phyloP scores from a whole-genome alignment of 257 asterid species.

The Gentiana dahurica region DNA sequence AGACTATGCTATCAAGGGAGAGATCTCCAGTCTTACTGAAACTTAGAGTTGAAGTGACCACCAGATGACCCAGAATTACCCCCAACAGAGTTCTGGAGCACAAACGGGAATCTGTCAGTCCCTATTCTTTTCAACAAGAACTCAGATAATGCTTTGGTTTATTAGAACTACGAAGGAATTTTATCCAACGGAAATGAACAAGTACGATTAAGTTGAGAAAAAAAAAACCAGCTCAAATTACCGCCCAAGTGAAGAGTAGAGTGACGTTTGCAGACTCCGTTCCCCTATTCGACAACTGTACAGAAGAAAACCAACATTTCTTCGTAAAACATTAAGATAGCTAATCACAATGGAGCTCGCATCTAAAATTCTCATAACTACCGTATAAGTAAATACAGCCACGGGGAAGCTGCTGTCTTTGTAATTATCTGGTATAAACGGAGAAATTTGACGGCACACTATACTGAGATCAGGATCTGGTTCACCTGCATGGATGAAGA shows the following conservation, averaged over 20 bases:
- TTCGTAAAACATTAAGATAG: slow-evolving; percentile 12
- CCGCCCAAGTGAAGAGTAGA: slow-evolving; percentile 96
- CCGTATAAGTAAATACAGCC: slow-evolving; percentile 81
- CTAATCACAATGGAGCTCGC: slow-evolving; percentile 1
- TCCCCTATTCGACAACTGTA: slow-evolving; percentile 76
- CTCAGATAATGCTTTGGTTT: not conserved
- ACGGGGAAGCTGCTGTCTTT: slow-evolving; percentile 93
- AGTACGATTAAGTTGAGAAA: slow-evolving; percentile 8
- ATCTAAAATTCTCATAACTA: slow-evolving; percentile 16
- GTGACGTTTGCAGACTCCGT: slow-evolving; percentile 64
- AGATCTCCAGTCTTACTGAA: slow-evolving; percentile 35
- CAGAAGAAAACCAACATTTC: slow-evolving; percentile 18
- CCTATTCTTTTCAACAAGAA: not conserved
- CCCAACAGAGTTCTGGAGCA: slow-evolving; percentile 88
- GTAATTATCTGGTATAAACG: slow-evolving; percentile 87
- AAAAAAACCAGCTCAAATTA: slow-evolving; percentile 25
- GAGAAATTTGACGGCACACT: slow-evolving; percentile 92
- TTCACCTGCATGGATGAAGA: slow-evolving; percentile 54
- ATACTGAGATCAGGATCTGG: slow-evolving; percentile 85
- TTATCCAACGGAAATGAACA: not conserved
- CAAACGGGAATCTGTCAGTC: slow-evolving; percentile 11
- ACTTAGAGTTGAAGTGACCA: slow-evolving; percentile 67
- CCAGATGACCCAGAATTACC: slow-evolving; percentile 89
- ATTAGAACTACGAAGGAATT: not conserved
- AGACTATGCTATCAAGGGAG: not conserved